Evolutionary conservation across 768 basidiomycete species (phyloP), one percentile per base, ranked within the genome.

Genomic region (Suillus ampliporus): DNA sequence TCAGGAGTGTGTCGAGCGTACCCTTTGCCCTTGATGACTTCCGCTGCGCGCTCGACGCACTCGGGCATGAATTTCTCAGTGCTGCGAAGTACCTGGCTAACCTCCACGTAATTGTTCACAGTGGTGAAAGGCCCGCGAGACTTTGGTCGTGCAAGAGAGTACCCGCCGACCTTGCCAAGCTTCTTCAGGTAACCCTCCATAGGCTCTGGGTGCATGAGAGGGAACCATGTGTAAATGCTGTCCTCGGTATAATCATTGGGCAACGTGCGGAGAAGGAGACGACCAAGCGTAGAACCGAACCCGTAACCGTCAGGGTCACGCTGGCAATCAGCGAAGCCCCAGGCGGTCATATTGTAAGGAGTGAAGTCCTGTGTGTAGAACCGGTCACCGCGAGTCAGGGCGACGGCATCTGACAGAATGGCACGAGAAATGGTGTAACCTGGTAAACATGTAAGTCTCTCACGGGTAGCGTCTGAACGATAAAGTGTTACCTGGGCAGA

Each of bases 301-400:
- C 91, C 91, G 62, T 86, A 89, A 3, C 83, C 91, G 43, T 80
- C 80, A 34, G 86, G 78, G 67, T 93, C 87, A 61, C 91, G 86
- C 66, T 92, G 89, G 72, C 90, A 91, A 73, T 95, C 92, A 23
- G 87, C 84, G 68, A 90, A 92, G 41, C 92, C 92, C 92, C 92
- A 94, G 5, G 90, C 77, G 3, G 92, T 94, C 70, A 92, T 71
- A 72, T 94, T 94, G 78, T 78, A 84, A 1, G 92, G 89, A 0
- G 93, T 94, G 72, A 85, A 90, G 69, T 95, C 93, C 31, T 90
- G 80, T 1, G 91, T 94, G 77, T 86, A 92, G 81, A 86, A 90
- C 58, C 92, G 83, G 70, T 95, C 93, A 35, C 93, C 93, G 58
- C 92, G 88, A 53, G 91, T 93, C 60, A 95, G 85, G 14, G 93